phyloP scores from a whole-genome alignment of 129 eudicot genomes.

The Centella asiatica region DNA sequence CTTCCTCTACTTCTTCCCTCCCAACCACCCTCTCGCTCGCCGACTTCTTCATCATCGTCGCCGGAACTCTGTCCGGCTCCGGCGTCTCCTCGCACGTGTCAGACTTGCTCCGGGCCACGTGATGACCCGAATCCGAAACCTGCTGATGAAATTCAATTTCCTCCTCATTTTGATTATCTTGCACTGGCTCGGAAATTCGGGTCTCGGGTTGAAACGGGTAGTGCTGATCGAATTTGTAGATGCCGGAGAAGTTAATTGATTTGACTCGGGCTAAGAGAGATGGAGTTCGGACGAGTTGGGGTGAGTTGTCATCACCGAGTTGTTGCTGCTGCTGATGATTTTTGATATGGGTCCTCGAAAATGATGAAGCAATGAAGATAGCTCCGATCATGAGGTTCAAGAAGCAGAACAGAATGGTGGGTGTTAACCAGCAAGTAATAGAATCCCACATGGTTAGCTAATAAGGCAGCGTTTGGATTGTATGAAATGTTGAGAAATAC shows the following conservation, averaged over 20 bases:
- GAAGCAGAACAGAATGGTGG: constrained; percentile 49
- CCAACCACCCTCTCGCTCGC: constrained; percentile 22
- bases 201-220: constrained; percentile 3
- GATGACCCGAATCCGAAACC: constrained; percentile 2
- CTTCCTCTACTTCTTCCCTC: constrained; percentile 11
- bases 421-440: constrained; percentile 41
- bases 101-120: constrained; percentile 19
- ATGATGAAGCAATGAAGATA: constrained; percentile 45
- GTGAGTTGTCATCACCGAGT: constrained; percentile 6
- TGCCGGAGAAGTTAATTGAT: constrained; percentile 34
- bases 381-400: constrained; percentile 48
- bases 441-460: constrained; percentile 16
- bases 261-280: constrained; percentile 47
- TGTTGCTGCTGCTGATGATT: constrained; percentile 18
- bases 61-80: constrained; percentile 2
- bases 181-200: not conserved
- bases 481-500: no score
- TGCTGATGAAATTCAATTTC: constrained; percentile 1
- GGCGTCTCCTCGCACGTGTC: not conserved
- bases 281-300: constrained; percentile 23
- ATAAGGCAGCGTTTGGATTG: not conserved
- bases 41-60: constrained; percentile 26
- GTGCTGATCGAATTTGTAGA: not conserved
- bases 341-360: constrained; percentile 31
- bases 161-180: not conserved